phyloP scores from a whole-genome alignment of 2,329 filamentous ascomycete species.

The Boeremia lycopersici region DNA sequence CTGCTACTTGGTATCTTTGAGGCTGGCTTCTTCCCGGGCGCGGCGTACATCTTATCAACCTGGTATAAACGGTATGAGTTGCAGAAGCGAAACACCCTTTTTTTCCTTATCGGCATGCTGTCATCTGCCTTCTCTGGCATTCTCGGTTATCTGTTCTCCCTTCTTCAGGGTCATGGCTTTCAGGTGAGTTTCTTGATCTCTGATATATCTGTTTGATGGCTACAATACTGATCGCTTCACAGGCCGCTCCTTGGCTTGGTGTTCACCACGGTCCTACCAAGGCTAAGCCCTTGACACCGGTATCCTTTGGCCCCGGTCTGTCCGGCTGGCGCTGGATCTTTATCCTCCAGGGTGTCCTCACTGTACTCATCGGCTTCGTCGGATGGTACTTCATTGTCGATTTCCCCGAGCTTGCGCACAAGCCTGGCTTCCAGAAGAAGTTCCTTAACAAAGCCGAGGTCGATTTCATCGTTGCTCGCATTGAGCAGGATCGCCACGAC shows the following conservation, averaged over 20 bases:
- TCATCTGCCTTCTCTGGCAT: conserved; percentile 35
- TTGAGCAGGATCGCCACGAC: conserved; percentile 36
- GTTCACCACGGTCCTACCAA: conserved; percentile 41
- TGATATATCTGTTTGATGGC: background rate
- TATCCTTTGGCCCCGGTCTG: conserved; percentile 40
- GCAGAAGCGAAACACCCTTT: conserved; percentile 62
- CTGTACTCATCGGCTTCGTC: conserved; percentile 25
- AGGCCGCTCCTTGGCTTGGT: conserved; percentile 31
- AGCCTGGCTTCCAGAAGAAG: conserved; percentile 28
- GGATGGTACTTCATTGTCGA: conserved; percentile 36
- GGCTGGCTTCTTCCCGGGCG: conserved; percentile 38
- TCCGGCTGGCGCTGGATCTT: conserved; percentile 39
- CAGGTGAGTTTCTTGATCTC: conserved; percentile 1
- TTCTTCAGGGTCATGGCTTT: conserved; percentile 54
- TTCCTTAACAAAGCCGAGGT: conserved; percentile 36
- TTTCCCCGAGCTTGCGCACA: conserved; percentile 34
- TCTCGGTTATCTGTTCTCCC: conserved; percentile 49
- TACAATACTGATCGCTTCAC: background rate
- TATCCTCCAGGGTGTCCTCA: conserved; percentile 31
- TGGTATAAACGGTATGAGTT: conserved; percentile 65
- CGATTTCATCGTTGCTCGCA: conserved; percentile 36
- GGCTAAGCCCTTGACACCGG: conserved; percentile 26
- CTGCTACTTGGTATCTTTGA: conserved; percentile 34
- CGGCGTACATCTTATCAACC: conserved; percentile 61
- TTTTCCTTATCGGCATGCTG: conserved; percentile 50